Percentiles rank a stretch among this genome's conserved stretches.
Conservation (phyloP, 1,139 yeast genomes). For the Taphrina confusa region DNA sequence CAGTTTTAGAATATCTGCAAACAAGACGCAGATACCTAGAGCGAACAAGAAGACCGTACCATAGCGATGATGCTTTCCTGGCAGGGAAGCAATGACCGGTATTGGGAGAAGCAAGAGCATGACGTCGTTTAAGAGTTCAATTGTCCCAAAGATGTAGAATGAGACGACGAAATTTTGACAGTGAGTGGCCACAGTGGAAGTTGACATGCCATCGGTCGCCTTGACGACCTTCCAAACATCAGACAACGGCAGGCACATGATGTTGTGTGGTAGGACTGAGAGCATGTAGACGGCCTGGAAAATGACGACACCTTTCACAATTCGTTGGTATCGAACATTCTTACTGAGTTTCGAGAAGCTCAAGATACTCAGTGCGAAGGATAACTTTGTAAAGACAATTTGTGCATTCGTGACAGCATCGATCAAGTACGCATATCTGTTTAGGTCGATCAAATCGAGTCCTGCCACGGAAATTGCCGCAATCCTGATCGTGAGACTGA, state of each 20-base stretch:
- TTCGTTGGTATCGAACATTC: not conserved
- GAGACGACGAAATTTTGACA: not conserved
- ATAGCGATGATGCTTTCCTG: not conserved
- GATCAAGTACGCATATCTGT: not conserved
- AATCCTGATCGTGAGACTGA: not conserved
- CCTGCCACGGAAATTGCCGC: not conserved
- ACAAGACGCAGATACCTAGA: not conserved
- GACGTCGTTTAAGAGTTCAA: constrained; percentile 1
- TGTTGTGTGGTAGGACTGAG: not conserved
- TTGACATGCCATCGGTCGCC: not conserved
- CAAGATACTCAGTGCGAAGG: not conserved
- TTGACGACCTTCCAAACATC: not conserved
- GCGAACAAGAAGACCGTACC: not conserved
- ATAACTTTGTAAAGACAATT: not conserved
- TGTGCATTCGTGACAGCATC: constrained; percentile 1
- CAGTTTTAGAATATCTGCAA: not conserved
- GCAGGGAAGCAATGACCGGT: not conserved
- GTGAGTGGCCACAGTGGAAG: no score
- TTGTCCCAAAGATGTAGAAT: not conserved
- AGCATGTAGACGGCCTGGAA: constrained; percentile 3
- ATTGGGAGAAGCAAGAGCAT: not conserved
- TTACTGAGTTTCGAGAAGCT: constrained; percentile 2
- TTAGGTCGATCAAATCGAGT: not conserved
- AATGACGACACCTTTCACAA: not conserved
- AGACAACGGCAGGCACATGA: not conserved